Conservation (phyloP, 352 stramenopile genomes). For the Blastocystis sp. region DNA sequence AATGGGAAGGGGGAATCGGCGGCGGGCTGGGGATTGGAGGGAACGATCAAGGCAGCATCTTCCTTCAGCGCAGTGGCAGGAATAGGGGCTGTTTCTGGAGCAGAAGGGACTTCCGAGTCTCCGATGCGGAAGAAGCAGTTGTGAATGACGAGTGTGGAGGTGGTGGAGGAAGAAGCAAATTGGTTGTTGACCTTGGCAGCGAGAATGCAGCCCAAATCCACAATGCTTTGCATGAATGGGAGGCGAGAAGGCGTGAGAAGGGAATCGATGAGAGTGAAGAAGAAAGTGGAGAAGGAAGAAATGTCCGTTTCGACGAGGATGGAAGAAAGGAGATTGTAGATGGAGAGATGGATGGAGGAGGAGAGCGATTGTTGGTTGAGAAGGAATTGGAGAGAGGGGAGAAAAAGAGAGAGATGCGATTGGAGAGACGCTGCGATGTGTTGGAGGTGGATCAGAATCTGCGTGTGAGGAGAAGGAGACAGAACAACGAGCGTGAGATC, state of each 20-base stretch:
- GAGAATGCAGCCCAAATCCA: slow-evolving; percentile 37
- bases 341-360: background rate
- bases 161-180: background rate
- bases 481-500: background rate
- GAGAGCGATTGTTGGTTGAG: background rate
- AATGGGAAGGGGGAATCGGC: background rate
- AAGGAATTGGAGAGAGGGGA: slow-evolving; percentile 11
- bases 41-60: too few species aligned
- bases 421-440: slow-evolving; percentile 4
- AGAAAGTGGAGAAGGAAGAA: background rate
- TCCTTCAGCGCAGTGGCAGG: background rate
- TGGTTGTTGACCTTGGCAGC: slow-evolving; percentile 15
- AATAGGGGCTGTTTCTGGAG: background rate
- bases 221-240: background rate
- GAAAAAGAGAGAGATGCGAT: slow-evolving; percentile 21
- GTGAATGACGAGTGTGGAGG: background rate
- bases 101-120: background rate
- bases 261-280: background rate
- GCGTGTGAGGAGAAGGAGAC: background rate
- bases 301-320: background rate
- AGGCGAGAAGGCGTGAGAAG: background rate
- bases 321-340: slow-evolving; percentile 1
- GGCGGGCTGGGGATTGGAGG: too few species aligned
- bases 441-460: slow-evolving; percentile 31
- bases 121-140: background rate